Percentiles rank a stretch among this genome's conserved stretches.
Evolutionary conservation across 2,329 filamentous ascomycete species (phyloP).

Genomic region (Dactylonectria macrodidyma): DNA sequence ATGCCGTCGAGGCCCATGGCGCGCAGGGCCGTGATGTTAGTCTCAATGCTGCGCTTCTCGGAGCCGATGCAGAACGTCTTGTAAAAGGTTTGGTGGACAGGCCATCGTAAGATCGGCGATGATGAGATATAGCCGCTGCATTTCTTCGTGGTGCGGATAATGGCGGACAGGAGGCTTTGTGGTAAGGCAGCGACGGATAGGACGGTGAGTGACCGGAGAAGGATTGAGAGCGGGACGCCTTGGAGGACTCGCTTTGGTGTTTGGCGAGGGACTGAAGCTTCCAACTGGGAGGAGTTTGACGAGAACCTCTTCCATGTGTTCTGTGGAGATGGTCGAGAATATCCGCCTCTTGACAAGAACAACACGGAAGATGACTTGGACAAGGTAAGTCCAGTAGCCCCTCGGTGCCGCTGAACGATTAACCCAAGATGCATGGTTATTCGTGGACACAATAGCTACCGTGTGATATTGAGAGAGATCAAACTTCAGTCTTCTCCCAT

Average conservation of each 20-base stretch:
- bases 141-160: conserved; percentile 19
- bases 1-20: conserved; percentile 24
- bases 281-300: neutral
- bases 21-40: conserved; percentile 17
- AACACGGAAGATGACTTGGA: too few relatives aligned
- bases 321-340: too few relatives aligned
- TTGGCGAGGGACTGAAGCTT: neutral
- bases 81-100: conserved; percentile 19
- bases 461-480: too few relatives aligned
- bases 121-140: conserved; percentile 12
- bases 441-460: too few relatives aligned
- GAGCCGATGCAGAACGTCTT: conserved; percentile 27
- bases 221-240: conserved; percentile 21
- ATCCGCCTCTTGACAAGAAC: too few relatives aligned
- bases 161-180: conserved; percentile 10
- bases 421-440: too few relatives aligned
- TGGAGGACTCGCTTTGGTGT: conserved; percentile 14
- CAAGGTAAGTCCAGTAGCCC: too few relatives aligned
- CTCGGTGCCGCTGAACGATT: too few relatives aligned
- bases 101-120: conserved; percentile 21
- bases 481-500: too few relatives aligned
- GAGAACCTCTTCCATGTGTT: neutral
- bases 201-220: conserved; percentile 19
- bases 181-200: conserved; percentile 23
- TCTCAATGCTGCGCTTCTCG: conserved; percentile 11